Conservation (phyloP, 75 land plant species). For the Pseudotsuga menziesii region DNA sequence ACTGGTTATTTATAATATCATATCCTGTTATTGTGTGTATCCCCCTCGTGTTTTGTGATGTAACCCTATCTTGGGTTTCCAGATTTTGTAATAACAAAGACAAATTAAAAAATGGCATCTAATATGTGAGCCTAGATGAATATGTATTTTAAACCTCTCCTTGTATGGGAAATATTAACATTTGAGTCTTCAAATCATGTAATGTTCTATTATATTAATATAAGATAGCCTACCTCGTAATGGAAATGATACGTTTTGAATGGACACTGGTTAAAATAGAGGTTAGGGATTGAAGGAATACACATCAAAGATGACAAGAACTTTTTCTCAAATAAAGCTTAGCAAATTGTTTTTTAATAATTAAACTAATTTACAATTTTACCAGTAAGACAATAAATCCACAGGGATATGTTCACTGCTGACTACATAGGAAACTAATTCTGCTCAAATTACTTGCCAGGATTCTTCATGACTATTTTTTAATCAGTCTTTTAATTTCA, state of each 20-base stretch:
- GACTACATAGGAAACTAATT: neutral
- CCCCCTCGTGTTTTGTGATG: too few relatives aligned
- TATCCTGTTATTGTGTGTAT: too few relatives aligned
- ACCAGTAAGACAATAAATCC: neutral
- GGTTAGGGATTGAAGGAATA: neutral
- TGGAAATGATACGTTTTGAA: neutral
- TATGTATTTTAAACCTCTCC: neutral
- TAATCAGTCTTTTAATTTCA: neutral
- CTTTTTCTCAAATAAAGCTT: neutral
- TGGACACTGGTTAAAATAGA: neutral
- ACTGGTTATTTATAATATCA: too few relatives aligned
- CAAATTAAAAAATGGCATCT: neutral
- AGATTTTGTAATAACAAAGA: neutral
- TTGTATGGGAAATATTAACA: neutral
- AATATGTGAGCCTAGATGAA: neutral
- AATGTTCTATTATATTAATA: neutral
- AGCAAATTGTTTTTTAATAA: neutral
- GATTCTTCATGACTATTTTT: neutral
- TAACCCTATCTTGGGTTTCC: too few relatives aligned
- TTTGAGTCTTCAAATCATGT: neutral
- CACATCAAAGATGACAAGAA: neutral
- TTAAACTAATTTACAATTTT: neutral
- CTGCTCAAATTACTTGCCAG: neutral
- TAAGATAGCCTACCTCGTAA: neutral
- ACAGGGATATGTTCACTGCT: neutral